Evolutionary conservation across 331 rosid species (phyloP).

Genomic region (Spiraea crenata): DNA sequence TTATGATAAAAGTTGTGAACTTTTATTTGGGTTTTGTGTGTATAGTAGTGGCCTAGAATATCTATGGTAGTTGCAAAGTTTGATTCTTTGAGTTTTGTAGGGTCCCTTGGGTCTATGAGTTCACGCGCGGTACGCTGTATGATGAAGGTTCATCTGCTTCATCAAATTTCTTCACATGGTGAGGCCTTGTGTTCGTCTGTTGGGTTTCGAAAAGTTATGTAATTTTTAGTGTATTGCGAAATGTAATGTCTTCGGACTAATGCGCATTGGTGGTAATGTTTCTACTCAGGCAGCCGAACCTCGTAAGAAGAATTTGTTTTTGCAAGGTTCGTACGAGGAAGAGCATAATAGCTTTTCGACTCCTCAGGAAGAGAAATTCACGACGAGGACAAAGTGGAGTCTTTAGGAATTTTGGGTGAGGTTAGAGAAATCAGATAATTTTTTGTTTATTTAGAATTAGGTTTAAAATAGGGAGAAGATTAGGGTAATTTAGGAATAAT

Average conservation of each 20-base stretch:
- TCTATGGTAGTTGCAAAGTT: background rate
- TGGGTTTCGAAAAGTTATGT: background rate
- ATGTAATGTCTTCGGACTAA: too few relatives aligned
- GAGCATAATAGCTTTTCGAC: slow-evolving; percentile 37
- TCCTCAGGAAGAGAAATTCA: slow-evolving; percentile 39
- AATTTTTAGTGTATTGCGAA: background rate
- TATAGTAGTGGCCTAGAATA: background rate
- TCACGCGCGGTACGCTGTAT: slow-evolving; percentile 67
- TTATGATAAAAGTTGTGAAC: too few relatives aligned
- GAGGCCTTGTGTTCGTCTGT: slow-evolving; percentile 24
- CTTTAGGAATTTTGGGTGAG: slow-evolving; percentile 40
- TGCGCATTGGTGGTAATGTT: slow-evolving; percentile 74
- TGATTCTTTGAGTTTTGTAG: slow-evolving; percentile 34
- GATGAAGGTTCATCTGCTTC: slow-evolving; percentile 43
- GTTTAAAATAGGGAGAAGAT: too few relatives aligned
- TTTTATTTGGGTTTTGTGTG: slow-evolving; percentile 2
- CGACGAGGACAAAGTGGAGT: slow-evolving; percentile 55
- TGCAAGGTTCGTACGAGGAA: slow-evolving; percentile 67
- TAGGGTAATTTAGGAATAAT: too few relatives aligned
- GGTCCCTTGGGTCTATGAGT: slow-evolving; percentile 88
- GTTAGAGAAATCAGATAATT: too few relatives aligned
- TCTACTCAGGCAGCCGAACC: slow-evolving; percentile 61
- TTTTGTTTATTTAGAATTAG: too few relatives aligned
- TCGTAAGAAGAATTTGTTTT: slow-evolving; percentile 60
- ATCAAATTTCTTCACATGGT: slow-evolving; percentile 66